phyloP scores from a whole-genome alignment of 106 monocot species.

The Dendrobium nobile region DNA sequence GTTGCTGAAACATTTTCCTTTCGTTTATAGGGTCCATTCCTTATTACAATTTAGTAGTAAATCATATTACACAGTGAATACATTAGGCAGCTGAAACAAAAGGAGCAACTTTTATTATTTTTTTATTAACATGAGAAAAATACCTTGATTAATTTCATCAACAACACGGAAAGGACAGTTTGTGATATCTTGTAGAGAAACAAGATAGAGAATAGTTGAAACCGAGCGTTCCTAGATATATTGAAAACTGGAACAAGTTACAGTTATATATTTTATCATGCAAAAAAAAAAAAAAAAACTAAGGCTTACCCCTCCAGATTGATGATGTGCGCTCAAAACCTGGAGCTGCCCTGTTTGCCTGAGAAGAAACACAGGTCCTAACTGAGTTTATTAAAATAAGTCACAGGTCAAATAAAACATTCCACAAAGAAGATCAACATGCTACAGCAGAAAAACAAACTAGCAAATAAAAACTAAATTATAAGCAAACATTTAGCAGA shows the following conservation, averaged over 20 bases:
- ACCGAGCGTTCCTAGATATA: constrained; percentile 76
- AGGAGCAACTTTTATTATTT: neutral
- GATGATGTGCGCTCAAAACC: constrained; percentile 93
- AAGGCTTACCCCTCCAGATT: constrained; percentile 76
- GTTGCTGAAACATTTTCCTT: constrained; percentile 99
- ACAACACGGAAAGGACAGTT: constrained; percentile 98
- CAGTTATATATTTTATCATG: neutral
- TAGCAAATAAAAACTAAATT: neutral
- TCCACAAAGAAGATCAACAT: neutral
- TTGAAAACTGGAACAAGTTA: neutral
- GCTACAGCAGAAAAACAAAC: neutral
- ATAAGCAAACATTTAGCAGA: neutral
- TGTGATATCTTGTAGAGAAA: constrained; percentile 97
- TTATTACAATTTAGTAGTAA: constrained; percentile 12
- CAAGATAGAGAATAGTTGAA: constrained; percentile 96
- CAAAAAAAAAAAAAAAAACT: neutral
- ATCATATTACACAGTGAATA: neutral
- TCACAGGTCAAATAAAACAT: neutral
- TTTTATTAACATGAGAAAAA: neutral
- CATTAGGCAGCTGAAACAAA: neutral
- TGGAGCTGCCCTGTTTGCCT: constrained; percentile 89
- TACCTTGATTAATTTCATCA: constrained; percentile 99
- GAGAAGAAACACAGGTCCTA: constrained; percentile 9
- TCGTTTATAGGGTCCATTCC: constrained; percentile 99
- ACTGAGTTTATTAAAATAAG: neutral